phyloP scores from a whole-genome alignment of 148 eudicot genomes.

The Chenopodium formosanum region DNA sequence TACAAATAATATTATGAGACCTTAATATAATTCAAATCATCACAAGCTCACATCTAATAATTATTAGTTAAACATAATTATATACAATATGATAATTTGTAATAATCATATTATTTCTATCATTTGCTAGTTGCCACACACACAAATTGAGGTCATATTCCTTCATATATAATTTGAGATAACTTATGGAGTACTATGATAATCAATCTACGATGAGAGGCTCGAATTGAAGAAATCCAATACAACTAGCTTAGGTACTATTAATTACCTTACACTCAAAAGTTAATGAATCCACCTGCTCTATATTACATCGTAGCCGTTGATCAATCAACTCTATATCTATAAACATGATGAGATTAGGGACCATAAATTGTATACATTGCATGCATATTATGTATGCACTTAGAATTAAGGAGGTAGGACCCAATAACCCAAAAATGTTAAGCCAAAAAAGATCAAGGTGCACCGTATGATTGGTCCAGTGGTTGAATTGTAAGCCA shows the following conservation, averaged over 20 bases:
- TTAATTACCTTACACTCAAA: background rate
- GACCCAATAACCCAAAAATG: conserved; percentile 8
- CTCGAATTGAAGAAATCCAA: background rate
- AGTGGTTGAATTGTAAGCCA: conserved; percentile 28
- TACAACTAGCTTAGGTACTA: background rate
- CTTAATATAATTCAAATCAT: no score
- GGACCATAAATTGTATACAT: background rate
- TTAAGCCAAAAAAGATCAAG: conserved; percentile 5
- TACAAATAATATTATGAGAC: no score
- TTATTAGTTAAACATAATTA: no score
- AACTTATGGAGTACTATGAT: background rate
- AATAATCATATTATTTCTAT: no score
- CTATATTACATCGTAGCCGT: background rate
- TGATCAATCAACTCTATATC: background rate
- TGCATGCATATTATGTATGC: background rate
- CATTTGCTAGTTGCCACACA: no score
- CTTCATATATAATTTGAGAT: no score
- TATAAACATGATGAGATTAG: background rate
- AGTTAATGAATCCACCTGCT: background rate
- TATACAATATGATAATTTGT: no score
- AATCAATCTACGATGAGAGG: background rate
- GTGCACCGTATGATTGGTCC: conserved; percentile 25
- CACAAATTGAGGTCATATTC: no score
- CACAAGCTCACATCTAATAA: no score
- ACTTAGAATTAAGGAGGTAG: conserved; percentile 12